Evolutionary conservation across 495 filamentous ascomycete species (phyloP).

Genomic region (Cercophora samala): DNA sequence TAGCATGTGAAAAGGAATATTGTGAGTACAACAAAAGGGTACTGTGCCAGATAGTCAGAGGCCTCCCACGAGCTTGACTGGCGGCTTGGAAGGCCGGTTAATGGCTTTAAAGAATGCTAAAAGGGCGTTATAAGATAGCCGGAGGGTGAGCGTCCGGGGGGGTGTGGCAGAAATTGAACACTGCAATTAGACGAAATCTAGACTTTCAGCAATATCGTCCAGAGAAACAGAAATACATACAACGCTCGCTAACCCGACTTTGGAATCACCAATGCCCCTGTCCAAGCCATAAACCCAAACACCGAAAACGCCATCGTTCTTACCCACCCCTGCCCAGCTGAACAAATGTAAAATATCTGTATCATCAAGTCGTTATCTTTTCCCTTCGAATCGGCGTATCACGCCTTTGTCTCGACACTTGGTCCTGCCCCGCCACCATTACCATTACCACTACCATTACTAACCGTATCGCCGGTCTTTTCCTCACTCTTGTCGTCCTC

Average conservation of each 20-base stretch:
- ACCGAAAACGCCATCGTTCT: background rate
- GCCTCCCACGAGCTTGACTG: too few relatives aligned
- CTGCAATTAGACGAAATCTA: background rate
- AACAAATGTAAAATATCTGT: background rate
- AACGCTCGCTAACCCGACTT: background rate
- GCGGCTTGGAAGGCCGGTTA: too few relatives aligned
- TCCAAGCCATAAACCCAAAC: background rate
- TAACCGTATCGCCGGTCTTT: background rate
- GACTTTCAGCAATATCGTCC: too few relatives aligned
- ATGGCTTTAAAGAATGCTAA: too few relatives aligned
- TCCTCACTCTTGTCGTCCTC: background rate
- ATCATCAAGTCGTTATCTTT: background rate
- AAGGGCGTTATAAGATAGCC: too few relatives aligned
- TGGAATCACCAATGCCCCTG: background rate
- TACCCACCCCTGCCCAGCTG: background rate
- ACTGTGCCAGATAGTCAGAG: too few relatives aligned
- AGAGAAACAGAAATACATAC: background rate
- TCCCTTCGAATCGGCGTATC: background rate
- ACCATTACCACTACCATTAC: conserved; percentile 1
- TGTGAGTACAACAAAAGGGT: background rate
- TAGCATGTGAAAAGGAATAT: background rate
- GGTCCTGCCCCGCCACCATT: background rate
- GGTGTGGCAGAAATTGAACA: too few relatives aligned
- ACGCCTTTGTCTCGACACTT: background rate
- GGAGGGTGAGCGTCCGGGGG: too few relatives aligned